These are phyloP conservation scores for Cyclostephanos tholiformis DNA, from an alignment of 108 stramenopile species.

Conservation along the genomic window DNA sequence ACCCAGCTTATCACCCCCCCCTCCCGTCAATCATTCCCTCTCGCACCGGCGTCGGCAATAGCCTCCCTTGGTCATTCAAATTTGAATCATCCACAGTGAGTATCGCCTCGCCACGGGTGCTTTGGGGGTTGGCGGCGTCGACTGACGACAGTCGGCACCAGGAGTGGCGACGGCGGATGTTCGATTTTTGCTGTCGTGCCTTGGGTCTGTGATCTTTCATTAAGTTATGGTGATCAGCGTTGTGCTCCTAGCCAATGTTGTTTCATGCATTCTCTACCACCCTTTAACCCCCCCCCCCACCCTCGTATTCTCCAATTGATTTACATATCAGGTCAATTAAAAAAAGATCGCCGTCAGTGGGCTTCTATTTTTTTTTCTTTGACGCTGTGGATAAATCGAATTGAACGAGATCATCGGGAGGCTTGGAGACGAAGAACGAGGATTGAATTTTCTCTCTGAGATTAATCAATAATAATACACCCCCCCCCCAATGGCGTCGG, in stretches of 20 bases:
- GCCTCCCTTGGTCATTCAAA: slow-evolving; percentile 4
- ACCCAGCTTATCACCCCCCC: slow-evolving; percentile 13
- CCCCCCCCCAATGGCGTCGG: slow-evolving; percentile 9
- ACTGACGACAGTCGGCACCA: too few relatives aligned
- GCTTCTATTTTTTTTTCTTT: slow-evolving; percentile 4
- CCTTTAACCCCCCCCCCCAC: not conserved
- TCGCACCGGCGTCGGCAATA: not conserved
- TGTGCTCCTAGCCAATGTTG: not conserved
- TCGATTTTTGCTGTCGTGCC: not conserved
- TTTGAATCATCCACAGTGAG: slow-evolving; percentile 10
- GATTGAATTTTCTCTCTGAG: not conserved
- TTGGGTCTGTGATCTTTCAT: too few relatives aligned
- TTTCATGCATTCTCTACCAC: not conserved
- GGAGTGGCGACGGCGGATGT: not conserved
- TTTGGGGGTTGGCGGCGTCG: not conserved
- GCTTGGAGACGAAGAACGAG: not conserved
- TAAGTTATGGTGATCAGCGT: too few relatives aligned
- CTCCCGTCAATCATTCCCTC: not conserved
- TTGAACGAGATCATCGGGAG: not conserved
- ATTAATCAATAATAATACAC: not conserved
- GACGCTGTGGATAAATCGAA: not conserved
- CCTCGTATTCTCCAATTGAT: slow-evolving; percentile 5
- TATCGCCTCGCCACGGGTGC: not conserved
- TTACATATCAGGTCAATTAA: not conserved
- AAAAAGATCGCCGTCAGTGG: not conserved